Base-by-base conservation (phyloP, 768 basidiomycete species). In the Tulasnella sp. region DNA sequence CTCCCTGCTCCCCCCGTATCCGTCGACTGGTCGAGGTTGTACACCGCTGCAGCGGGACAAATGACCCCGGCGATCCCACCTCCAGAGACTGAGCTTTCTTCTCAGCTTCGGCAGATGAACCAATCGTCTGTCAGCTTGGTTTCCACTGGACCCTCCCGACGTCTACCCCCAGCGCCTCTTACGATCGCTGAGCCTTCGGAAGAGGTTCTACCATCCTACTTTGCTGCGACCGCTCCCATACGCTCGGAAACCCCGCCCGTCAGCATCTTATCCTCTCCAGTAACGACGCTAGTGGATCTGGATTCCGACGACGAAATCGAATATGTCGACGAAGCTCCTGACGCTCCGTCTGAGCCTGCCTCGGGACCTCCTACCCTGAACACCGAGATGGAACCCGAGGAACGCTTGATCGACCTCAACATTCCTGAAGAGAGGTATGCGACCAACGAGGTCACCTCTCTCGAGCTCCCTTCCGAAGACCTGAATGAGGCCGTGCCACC, bases 1-100 rank as follows among this genome's bases (percentile, higher is more conserved):
- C 72, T 74, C 36, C 72, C 72, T 18, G 16, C 42, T 1, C 72
- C 72, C 9, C 72, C 72, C 27, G n/a, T 18, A 3, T 34, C 72
- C 12, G 72, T 74, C n/a, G 72, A 74, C 42, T 74, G 72, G 72
- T 74, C 72, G 9, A 39, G 72, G 72, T n/a, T 74, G 31, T 46
- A 74, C 12, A 74, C 72, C 42, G 38, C n/a, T 14, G 72, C 72
- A 4, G 72, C 39, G 1, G 39, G 39, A n/a, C 72, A 74, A 4
- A 5, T 10, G 6, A 46, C 38, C 10, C 72, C 72, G 3, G 10
- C 38, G 12, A 74, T 74, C 21, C 72, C 12, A 6, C 14, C 38
- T 27, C 38, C 72, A 7, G 72, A 34, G 31, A 36, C 39, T 8
- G 34, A 39, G 8, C 31, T 18, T 5, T 39, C 12, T 38, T 16